Evolutionary conservation across 306 rosid species (phyloP), one percentile per base, ranked within the genome.

Genomic region (Medicago lupulina): DNA sequence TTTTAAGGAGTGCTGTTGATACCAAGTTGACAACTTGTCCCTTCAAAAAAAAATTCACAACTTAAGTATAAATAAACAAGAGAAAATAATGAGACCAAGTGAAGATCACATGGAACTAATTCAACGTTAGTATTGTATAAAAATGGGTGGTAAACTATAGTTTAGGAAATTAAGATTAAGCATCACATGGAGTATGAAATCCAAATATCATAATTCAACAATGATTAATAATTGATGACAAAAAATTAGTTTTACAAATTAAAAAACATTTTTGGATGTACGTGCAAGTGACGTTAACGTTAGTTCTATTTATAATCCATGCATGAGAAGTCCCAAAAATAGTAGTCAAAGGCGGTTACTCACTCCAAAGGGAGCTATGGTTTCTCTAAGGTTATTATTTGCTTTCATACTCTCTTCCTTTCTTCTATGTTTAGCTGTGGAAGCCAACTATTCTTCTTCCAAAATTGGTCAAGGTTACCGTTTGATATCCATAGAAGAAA

Each of bases 401-500:
- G 46, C 68, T 36, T 73, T 71, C 0, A 60, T 16, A 41, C 58
- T 83, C 49, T 83, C 67, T 61, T 65, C 51, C 5, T 68, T 85
- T 7, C 67, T 86, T 31, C 55, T 81, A 13, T 80, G 65, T 40
- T 18, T 31, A 34, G 69, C 81, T 9, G 81, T 63, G 39, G 68
- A 41, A 36, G 7, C 69, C 51, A 19, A 28, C 39, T 67, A 19
- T 38, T 72, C 90, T 28, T 69, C 90, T 19, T 6, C 83, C 17
- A 88, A 89, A 77, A 86, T 88, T 19, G 98, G 97, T 38, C 74
- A 79, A 7, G 97, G 98, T 60, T 94, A 91, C 87, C 93, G 94
- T 76, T 63, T 94, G 9, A 36, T 90, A 84, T 88, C 97, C 63
- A 57, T 88, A 12, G 70, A 87, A 74, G 86, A 88, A 41, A 67